These are phyloP conservation scores for Ormosia emarginata DNA, from an alignment of 306 rosid genomes.

Conservation along the genomic window DNA sequence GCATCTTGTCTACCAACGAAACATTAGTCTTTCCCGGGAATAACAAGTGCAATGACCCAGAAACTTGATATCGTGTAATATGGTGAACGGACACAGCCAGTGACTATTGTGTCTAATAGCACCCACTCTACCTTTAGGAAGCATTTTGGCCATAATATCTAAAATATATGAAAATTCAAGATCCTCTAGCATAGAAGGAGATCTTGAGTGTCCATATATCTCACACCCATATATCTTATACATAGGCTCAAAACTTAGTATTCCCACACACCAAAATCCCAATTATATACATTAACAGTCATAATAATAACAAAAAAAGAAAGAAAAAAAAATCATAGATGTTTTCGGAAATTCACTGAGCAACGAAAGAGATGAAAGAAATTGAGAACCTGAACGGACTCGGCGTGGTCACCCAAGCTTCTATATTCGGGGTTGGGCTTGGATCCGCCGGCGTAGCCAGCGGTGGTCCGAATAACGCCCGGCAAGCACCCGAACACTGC, in stretches of 20 bases:
- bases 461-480: conserved; percentile 80
- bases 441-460: conserved; percentile 86
- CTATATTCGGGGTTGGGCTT: conserved; percentile 78
- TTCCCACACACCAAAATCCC: neutral
- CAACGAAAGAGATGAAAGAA: neutral
- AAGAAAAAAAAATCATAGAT: neutral
- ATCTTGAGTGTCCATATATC: too few relatives aligned
- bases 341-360: neutral
- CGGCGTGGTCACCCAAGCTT: conserved; percentile 82
- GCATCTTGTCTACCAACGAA: too few relatives aligned
- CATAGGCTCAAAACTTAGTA: neutral
- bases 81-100: too few relatives aligned
- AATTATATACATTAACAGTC: neutral
- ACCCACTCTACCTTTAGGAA: neutral
- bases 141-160: neutral
- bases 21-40: too few relatives aligned
- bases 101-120: neutral
- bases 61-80: too few relatives aligned
- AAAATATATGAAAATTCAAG: too few relatives aligned
- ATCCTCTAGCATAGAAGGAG: too few relatives aligned
- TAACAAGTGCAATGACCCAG: too few relatives aligned
- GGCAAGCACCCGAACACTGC: conserved; percentile 83
- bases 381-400: conserved; percentile 69
- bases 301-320: neutral
- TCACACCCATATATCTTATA: neutral